Evolutionary conservation across 441 rosid species (phyloP), one percentile per base, ranked within the genome.

Genomic region (Codiaeum variegatum): DNA sequence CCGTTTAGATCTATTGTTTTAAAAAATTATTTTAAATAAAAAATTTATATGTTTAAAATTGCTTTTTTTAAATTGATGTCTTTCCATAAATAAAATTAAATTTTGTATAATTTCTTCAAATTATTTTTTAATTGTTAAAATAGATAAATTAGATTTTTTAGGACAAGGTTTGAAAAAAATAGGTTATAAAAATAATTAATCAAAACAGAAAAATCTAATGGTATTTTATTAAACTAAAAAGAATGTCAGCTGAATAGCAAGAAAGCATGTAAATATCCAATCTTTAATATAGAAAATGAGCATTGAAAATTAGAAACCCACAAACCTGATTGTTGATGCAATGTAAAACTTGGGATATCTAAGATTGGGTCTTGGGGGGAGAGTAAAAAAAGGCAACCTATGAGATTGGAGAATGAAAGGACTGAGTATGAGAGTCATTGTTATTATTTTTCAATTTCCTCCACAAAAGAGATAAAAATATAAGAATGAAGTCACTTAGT

Each of bases 381-480:
- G 84, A 64, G 84, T 75, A 73, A 86, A 85, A 69, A 84, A 83
- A 69, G 91, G 78, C 38, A 86, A 66, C 68, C 75, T 83, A 78
- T 77, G 88, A 24, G 87, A 78, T 66, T 85, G 92, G 44, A 81
- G 75, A 67, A 73, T 44, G 71, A 84, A 79, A 32, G 86, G 83
- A 72, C 84, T 88, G 73, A 88, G 80, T 81, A 85, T 91, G 74
- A 91, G 81, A 79, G 97, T 91, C 98, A 93, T 93, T 76, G 60
- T 0, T 44, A 31, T 11, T 23, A 16, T 6, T 54, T 21, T 77
- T 81, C 44, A 69, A 76, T 84, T 78, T 83, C 86, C 73, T 78
- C 88, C 88, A 72, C 88, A 74, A 79, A 78, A 70, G 70, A 77
- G 70, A 73, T 65, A 47, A 58, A 36, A 71, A 59, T n/a, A 70